Evolutionary conservation across 108 stramenopile genomes (phyloP).

Genomic region (Cyclotella baltica): DNA sequence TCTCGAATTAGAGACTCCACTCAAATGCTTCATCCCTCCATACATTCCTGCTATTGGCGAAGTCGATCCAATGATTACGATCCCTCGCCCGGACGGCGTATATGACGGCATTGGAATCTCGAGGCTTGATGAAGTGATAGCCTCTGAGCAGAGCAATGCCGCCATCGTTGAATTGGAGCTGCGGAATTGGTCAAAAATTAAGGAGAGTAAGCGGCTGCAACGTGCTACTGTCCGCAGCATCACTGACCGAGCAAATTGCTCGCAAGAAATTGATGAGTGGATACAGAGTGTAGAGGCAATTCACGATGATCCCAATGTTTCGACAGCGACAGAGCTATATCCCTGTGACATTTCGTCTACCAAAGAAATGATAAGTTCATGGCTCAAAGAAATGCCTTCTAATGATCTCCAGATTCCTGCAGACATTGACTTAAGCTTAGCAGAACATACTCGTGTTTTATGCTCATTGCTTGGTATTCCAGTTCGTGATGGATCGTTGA

Average conservation of each 20-base stretch:
- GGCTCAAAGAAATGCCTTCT: constrained; percentile 75
- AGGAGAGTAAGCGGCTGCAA: background rate
- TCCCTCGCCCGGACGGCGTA: constrained; percentile 71
- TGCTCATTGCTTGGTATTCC: constrained; percentile 87
- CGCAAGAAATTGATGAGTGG: constrained; percentile 78
- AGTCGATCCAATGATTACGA: constrained; percentile 88
- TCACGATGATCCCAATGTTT: constrained; percentile 60
- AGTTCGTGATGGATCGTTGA: constrained; percentile 59
- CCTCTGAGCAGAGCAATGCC: constrained; percentile 71
- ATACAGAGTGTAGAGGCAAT: constrained; percentile 74
- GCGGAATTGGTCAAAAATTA: constrained; percentile 71
- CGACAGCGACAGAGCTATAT: constrained; percentile 65
- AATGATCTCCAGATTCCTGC: constrained; percentile 54
- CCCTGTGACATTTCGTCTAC: constrained; percentile 73
- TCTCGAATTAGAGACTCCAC: constrained; percentile 73
- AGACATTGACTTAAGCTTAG: constrained; percentile 70
- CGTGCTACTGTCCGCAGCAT: constrained; percentile 60
- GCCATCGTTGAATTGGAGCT: constrained; percentile 86
- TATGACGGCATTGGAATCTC: constrained; percentile 73
- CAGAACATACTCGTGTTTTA: constrained; percentile 76
- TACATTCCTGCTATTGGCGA: constrained; percentile 88
- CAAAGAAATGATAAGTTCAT: constrained; percentile 79
- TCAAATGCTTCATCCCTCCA: constrained; percentile 84
- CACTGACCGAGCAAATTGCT: constrained; percentile 70
- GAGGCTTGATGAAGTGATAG: constrained; percentile 77